These are phyloP conservation scores for Candida germanica DNA, from an alignment of 805 yeast genomes.

Conservation along the genomic window DNA sequence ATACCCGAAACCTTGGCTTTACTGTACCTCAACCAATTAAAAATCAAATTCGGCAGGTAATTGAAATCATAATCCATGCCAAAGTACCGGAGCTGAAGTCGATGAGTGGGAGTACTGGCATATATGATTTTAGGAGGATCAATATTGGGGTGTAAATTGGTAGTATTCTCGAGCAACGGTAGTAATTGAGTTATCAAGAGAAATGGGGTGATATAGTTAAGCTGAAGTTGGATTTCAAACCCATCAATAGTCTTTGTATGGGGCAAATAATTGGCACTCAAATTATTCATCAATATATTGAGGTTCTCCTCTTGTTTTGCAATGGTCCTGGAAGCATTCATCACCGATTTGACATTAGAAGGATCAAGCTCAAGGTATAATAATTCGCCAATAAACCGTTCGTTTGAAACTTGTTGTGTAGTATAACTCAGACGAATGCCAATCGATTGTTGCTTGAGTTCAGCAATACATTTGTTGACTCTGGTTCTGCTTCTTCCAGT, in stretches of 20 bases:
- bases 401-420: conserved; percentile 15
- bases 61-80: conserved; percentile 49
- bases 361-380: conserved; percentile 38
- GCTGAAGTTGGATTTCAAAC: conserved; percentile 77
- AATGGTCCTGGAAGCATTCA: conserved; percentile 46
- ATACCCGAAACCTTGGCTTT: conserved; percentile 75
- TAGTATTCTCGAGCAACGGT: conserved; percentile 46
- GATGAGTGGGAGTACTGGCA: conserved; percentile 65
- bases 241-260: conserved; percentile 60
- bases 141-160: conserved; percentile 19
- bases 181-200: conserved; percentile 48
- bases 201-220: conserved; percentile 75
- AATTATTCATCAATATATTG: conserved; percentile 69
- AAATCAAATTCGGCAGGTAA: conserved; percentile 60
- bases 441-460: conserved; percentile 53
- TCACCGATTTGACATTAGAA: conserved; percentile 29
- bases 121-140: conserved; percentile 55
- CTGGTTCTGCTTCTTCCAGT: conserved; percentile 65
- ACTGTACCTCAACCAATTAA: conserved; percentile 77
- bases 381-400: conserved; percentile 34
- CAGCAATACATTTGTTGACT: conserved; percentile 55
- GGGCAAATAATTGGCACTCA: conserved; percentile 81
- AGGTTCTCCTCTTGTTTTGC: conserved; percentile 45
- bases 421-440: conserved; percentile 21
- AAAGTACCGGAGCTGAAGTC: conserved; percentile 47